Percentiles rank a stretch among this genome's conserved stretches.
phyloP scores from a whole-genome alignment of 352 stramenopile species.

The Globisporangium nagaii region DNA sequence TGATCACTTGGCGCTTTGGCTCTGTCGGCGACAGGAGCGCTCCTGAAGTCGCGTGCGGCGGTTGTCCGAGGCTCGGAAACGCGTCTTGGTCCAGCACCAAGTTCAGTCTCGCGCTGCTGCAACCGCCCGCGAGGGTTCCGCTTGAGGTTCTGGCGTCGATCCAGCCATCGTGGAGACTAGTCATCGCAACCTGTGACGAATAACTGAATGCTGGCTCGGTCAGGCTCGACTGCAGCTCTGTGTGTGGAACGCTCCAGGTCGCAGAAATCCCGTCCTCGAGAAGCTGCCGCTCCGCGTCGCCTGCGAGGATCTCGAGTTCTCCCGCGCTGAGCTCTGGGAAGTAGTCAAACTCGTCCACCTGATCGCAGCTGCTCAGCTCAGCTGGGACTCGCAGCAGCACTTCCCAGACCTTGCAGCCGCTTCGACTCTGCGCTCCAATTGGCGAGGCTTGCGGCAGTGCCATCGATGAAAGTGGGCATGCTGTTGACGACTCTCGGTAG shows the following conservation, averaged over 20 bases:
- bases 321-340: slow-evolving; percentile 11
- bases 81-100: slow-evolving; percentile 6
- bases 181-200: too few relatives aligned
- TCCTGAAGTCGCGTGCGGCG: background rate
- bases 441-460: slow-evolving; percentile 10
- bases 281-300: slow-evolving; percentile 27
- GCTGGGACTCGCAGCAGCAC: background rate
- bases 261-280: slow-evolving; percentile 14
- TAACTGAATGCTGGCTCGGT: too few relatives aligned
- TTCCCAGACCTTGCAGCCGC: background rate
- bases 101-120: background rate
- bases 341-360: slow-evolving; percentile 5
- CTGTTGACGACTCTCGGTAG: slow-evolving; percentile 17
- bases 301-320: slow-evolving; percentile 29
- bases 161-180: background rate
- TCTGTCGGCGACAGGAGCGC: slow-evolving; percentile 8
- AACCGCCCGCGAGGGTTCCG: background rate
- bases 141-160: background rate
- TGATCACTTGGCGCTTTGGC: slow-evolving; percentile 10
- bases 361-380: background rate
- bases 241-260: background rate
- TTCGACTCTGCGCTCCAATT: background rate
- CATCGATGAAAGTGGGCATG: slow-evolving; percentile 32
- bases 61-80: background rate
- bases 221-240: background rate